A percentile compares a stretch with the other conserved stretches of the same genome.
Conservation (phyloP, 1,139 yeast genomes). For the Eremothecium sinecaudum region DNA sequence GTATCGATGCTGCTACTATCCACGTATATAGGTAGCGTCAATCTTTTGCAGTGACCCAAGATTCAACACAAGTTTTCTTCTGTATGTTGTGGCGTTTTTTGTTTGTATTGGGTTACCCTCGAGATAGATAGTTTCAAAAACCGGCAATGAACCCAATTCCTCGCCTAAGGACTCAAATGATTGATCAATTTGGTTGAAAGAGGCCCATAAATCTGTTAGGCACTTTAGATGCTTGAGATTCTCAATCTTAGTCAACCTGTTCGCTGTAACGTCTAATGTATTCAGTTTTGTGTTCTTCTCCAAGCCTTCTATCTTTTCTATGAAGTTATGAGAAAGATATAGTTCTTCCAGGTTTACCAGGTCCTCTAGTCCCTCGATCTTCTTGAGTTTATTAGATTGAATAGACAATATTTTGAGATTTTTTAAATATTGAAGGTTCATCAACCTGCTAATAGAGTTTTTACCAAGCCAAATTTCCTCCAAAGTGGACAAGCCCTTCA, state of each 20-base stretch:
- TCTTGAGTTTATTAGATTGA: conserved; percentile 74
- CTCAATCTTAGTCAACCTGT: conserved; percentile 51
- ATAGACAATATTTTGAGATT: conserved; percentile 73
- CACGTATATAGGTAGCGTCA: conserved; percentile 70
- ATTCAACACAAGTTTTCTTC: conserved; percentile 69
- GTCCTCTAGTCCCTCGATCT: conserved; percentile 72
- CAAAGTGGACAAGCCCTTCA: conserved; percentile 41
- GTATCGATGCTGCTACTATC: no score
- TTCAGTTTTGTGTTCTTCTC: conserved; percentile 60
- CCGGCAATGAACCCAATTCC: conserved; percentile 53
- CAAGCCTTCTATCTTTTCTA: conserved; percentile 66
- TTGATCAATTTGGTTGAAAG: conserved; percentile 55
- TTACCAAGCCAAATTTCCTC: conserved; percentile 91
- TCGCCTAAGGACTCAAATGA: conserved; percentile 59
- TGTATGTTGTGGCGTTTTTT: conserved; percentile 65
- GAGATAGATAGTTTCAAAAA: conserved; percentile 80
- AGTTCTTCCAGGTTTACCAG: conserved; percentile 71
- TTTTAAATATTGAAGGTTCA: conserved; percentile 51
- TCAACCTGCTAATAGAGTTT: conserved; percentile 59
- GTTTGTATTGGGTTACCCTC: conserved; percentile 90
- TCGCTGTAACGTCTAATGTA: conserved; percentile 75
- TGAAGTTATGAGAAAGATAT: conserved; percentile 80
- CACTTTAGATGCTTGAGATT: conserved; percentile 55
- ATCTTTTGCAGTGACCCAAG: conserved; percentile 65
- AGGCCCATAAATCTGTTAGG: conserved; percentile 91